Evolutionary conservation across 2,329 filamentous ascomycete species (phyloP).

Genomic region (Stemphylium lycopersici): DNA sequence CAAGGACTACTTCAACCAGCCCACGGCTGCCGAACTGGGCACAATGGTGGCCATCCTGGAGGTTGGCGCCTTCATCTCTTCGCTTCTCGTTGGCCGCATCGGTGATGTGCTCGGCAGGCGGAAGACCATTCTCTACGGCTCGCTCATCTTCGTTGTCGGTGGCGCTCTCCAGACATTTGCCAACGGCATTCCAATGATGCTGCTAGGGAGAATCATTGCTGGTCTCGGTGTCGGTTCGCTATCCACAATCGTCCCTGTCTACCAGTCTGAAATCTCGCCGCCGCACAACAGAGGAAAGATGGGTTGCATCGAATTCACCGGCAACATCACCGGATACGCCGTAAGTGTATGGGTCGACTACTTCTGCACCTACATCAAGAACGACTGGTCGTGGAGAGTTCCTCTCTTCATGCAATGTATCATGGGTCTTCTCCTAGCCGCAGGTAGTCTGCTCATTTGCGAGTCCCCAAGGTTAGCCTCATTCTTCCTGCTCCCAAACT

Average conservation of each 20-base stretch:
- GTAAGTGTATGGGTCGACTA: conserved; percentile 99
- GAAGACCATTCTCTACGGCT: conserved; percentile 91
- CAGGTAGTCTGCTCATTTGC: conserved; percentile 90
- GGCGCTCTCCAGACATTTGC: conserved; percentile 85
- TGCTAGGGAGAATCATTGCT: conserved; percentile 58
- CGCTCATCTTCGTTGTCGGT: conserved; percentile 82
- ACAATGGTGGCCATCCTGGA: conserved; percentile 98
- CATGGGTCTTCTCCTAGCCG: conserved; percentile 84
- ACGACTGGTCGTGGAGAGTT: conserved; percentile 85
- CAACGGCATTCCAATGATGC: conserved; percentile 86
- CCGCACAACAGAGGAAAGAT: conserved; percentile 95
- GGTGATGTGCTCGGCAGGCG: conserved; percentile 91
- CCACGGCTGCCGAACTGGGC: conserved; percentile 83
- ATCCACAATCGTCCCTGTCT: conserved; percentile 60
- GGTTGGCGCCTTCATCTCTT: conserved; percentile 89
- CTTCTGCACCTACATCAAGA: conserved; percentile 89
- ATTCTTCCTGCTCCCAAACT: neutral
- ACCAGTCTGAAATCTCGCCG: conserved; percentile 71
- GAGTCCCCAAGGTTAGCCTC: conserved; percentile 85
- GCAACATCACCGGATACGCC: conserved; percentile 94
- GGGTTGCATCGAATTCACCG: conserved; percentile 96
- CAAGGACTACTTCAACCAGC: conserved; percentile 89
- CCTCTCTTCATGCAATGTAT: conserved; percentile 91
- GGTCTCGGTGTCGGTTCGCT: conserved; percentile 59
- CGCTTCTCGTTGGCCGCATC: conserved; percentile 81